A percentile compares a stretch with the other conserved stretches of the same genome.
These are phyloP conservation scores for Xylaria palmicola DNA, from an alignment of 495 filamentous ascomycete genomes.

Conservation along the genomic window DNA sequence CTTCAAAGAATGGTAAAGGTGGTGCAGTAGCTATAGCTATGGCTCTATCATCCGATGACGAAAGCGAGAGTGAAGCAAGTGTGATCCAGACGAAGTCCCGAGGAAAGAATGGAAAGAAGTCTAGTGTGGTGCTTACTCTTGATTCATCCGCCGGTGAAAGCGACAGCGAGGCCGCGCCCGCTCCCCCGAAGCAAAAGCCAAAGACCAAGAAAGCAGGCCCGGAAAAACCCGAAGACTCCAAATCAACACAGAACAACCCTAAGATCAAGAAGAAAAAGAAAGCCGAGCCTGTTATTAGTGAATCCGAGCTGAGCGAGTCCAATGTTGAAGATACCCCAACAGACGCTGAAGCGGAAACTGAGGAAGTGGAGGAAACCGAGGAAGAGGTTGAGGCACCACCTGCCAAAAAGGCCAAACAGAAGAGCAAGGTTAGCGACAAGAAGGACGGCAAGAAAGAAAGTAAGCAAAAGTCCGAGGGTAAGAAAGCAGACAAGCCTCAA, in stretches of 20 bases:
- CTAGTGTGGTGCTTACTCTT: neutral
- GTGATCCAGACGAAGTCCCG: neutral
- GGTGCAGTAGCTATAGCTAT: neutral
- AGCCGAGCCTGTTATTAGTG: slow-evolving; percentile 6
- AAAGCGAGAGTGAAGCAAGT: slow-evolving; percentile 13
- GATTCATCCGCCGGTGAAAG: neutral
- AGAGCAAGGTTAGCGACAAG: slow-evolving; percentile 7
- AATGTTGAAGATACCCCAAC: slow-evolving; percentile 1
- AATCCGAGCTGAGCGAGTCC: slow-evolving; percentile 12
- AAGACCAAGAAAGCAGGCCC: neutral
- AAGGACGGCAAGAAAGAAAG: slow-evolving; percentile 4
- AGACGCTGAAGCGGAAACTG: slow-evolving; percentile 14
- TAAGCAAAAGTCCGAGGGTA: slow-evolving; percentile 9
- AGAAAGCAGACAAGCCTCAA: slow-evolving; percentile 16
- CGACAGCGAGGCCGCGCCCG: neutral
- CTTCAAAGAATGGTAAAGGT: slow-evolving; percentile 1
- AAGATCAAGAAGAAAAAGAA: slow-evolving; percentile 23
- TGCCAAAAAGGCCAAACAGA: slow-evolving; percentile 4
- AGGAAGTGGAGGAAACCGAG: slow-evolving; percentile 13
- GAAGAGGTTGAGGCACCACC: neutral
- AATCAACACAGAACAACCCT: slow-evolving; percentile 7
- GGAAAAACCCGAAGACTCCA: slow-evolving; percentile 6
- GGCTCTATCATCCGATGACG: slow-evolving; percentile 5
- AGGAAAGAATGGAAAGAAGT: neutral
- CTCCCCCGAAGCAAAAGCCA: neutral